Percentiles rank a stretch among this genome's conserved stretches.
phyloP scores from a whole-genome alignment of 768 basidiomycete species.

The Lentinula boryana region DNA sequence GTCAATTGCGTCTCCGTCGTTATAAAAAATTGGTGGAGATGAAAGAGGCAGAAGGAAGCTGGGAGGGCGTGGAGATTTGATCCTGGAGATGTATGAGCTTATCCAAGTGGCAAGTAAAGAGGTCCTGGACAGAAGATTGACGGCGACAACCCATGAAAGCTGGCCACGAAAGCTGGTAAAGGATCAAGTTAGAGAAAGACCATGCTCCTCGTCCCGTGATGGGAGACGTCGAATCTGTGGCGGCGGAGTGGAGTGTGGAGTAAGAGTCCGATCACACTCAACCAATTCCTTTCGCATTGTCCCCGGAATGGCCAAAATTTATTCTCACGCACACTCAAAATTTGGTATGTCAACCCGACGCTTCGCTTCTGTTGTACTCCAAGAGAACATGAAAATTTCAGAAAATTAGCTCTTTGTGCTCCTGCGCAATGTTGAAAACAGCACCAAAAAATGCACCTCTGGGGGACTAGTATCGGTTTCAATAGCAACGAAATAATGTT shows the following conservation, averaged over 20 bases:
- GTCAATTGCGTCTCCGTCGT: constrained; percentile 2
- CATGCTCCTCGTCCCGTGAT: neutral
- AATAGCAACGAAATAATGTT: too few species aligned
- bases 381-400: too few species aligned
- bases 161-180: neutral
- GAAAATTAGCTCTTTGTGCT: too few species aligned
- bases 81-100: neutral
- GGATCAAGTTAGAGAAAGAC: neutral
- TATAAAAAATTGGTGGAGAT: neutral
- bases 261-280: neutral
- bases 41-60: neutral
- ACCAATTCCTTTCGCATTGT: neutral
- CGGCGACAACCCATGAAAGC: neutral
- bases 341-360: neutral
- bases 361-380: neutral
- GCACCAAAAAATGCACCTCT: too few species aligned
- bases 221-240: neutral
- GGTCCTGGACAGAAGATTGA: neutral
- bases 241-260: neutral
- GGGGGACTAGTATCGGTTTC: too few species aligned
- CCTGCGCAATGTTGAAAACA: too few species aligned
- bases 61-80: neutral
- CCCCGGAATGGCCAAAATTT: neutral
- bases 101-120: neutral
- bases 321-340: neutral